Base-by-base conservation (phyloP, 2,329 filamentous ascomycete genomes). In the Fusarium sp. region DNA sequence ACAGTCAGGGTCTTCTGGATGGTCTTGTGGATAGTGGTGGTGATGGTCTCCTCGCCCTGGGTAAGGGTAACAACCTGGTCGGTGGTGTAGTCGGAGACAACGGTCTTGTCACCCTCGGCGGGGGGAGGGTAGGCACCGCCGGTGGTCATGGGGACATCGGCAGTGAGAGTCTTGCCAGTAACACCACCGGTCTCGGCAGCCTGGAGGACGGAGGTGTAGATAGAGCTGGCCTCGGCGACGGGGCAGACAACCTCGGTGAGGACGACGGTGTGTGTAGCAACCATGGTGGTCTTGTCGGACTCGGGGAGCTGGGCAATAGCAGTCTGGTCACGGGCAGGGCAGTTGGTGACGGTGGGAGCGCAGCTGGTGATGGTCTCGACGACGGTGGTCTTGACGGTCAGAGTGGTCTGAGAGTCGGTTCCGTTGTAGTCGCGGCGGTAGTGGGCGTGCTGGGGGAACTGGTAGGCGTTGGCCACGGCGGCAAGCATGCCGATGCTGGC, bases 361-460 rank as follows among this genome's bases (percentile, higher is more conserved):
- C 86, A 89, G 60, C 84, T 87, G 72, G 83, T 88, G 78, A 88
- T 81, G 77, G 86, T 89, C 65, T 84, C 80, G 69, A 86, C 78
- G 75, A 85, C 79, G 61, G 85, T 88, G 75, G 82, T 79, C 80
- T 84, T 82, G 79, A 88, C 81, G 70, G 85, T 82, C 62, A 82
- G 67, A 37, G 82, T 83, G 54, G 81, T 83, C 70, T 75, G 61
- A 57, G 69, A 56, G 37, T 71, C 68, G 47, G 75, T 77, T 36
- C 62, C 62, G 71, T 77, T 79, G 68, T 54, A 54, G 40, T 70
- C 63, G 40, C 73, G 74, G 52, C 67, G 71, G 69, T 74, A 75
- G 69, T 76, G 73, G 50, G 59, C 59, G 74, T 80, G 77, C 44
- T 75, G 78, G 67, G 78, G 78, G 69, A 78, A 76, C 40, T 64